Base-by-base conservation (phyloP, 139 green algal species). In the Closterium sp. region DNA sequence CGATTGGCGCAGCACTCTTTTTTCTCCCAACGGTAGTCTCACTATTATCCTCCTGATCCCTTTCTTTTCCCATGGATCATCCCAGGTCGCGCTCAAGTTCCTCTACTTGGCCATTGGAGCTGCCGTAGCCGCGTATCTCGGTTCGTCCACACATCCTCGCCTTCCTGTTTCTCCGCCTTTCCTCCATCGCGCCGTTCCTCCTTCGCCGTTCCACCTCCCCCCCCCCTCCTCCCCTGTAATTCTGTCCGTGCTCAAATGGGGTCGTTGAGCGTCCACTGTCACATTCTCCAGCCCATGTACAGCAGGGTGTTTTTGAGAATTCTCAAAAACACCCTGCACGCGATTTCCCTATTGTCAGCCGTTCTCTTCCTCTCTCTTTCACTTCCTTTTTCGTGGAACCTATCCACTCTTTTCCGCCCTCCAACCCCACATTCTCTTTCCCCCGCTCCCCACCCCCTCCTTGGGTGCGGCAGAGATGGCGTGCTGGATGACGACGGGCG, bases 401-500 rank as follows among this genome's bases (percentile, higher is more conserved):
- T n/a, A n/a, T n/a, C n/a, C n/a, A n/a, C n/a, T n/a, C n/a, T n/a
- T n/a, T n/a, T n/a, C n/a, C n/a, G n/a, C n/a, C n/a, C n/a, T n/a
- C n/a, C n/a, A n/a, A n/a, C n/a, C n/a, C n/a, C n/a, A n/a, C n/a
- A n/a, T n/a, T n/a, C n/a, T n/a, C n/a, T n/a, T n/a, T n/a, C n/a
- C n/a, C n/a, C n/a, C n/a, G n/a, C n/a, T n/a, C n/a, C n/a, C n/a
- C n/a, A n/a, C n/a, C n/a, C n/a, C n/a, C n/a, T n/a, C n/a, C n/a
- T n/a, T n/a, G n/a, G n/a, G 33, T 66, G 33, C 10, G 93, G 88
- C 88, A 94, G 91, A 94, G 89, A 85, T 94, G 88, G 34, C n/a
- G 10, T 91, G 86, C 1, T 94, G 91, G 91, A 90, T 90, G 88
- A 34, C 93, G 91, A 87, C 91, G 30, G 91, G 91, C 89, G 89